Conservation (phyloP, 352 stramenopile species). For the Globisporangium abappressorium region DNA sequence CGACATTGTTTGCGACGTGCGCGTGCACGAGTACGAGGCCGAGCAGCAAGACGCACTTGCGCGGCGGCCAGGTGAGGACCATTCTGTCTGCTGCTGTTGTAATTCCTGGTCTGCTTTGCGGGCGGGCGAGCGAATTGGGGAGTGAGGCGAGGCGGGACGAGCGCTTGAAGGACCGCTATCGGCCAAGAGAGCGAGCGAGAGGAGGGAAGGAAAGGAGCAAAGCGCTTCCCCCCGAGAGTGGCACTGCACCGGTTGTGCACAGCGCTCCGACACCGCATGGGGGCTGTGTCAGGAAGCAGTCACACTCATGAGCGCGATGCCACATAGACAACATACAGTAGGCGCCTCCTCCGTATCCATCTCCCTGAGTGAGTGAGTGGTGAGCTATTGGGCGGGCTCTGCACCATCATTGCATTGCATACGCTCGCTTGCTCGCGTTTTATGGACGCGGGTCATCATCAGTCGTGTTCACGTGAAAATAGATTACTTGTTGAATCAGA, state of each 20-base stretch:
- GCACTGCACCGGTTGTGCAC: not conserved
- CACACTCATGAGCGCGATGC: not conserved
- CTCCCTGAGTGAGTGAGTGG: not conserved
- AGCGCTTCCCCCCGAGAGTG: not conserved
- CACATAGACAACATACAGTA: not conserved
- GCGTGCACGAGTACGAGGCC: constrained; percentile 3
- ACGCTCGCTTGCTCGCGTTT: not conserved
- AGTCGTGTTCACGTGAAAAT: not conserved
- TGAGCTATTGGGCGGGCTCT: not conserved
- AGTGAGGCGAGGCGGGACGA: not conserved
- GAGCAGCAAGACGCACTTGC: constrained; percentile 7
- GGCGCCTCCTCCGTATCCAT: not conserved
- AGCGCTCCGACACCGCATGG: not conserved
- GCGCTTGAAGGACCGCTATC: not conserved
- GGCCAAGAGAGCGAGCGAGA: not conserved
- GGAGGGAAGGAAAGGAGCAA: not conserved
- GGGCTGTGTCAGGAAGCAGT: not conserved
- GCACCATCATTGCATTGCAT: not conserved
- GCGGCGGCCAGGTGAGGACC: constrained; percentile 6
- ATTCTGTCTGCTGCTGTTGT: not conserved
- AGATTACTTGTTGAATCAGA: not conserved
- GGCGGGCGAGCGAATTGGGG: constrained; percentile 5
- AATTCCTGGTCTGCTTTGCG: not conserved
- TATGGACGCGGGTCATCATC: not conserved
- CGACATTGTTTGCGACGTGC: not conserved